These are phyloP conservation scores for Linaria vulgaris DNA, from an alignment of 257 asterid species.

Conservation along the genomic window DNA sequence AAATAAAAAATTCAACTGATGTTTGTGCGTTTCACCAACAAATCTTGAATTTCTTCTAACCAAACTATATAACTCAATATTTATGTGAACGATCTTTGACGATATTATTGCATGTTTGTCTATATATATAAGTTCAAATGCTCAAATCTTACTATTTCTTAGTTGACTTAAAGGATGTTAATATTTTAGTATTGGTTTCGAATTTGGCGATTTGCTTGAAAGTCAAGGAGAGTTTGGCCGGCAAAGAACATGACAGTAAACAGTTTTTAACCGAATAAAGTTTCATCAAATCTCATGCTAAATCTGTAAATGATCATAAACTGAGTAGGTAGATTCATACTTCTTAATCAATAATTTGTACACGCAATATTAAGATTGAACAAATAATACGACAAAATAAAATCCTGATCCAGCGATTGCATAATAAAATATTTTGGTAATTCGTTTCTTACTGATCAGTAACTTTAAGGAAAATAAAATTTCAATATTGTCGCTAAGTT, in stretches of 20 bases:
- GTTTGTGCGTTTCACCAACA: not conserved
- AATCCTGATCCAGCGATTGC: too few relatives aligned
- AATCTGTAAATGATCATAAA: not conserved
- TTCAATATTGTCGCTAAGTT: too few relatives aligned
- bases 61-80: slow-evolving; percentile 7
- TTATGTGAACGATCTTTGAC: slow-evolving; percentile 17
- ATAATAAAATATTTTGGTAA: too few relatives aligned
- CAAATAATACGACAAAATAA: not conserved
- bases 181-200: not conserved
- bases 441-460: too few relatives aligned
- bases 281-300: not conserved
- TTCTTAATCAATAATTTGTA: not conserved
- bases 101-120: not conserved
- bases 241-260: not conserved
- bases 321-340: too few relatives aligned
- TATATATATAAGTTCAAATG: not conserved
- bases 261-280: not conserved
- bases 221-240: not conserved
- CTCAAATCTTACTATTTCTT: not conserved
- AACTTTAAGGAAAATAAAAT: too few relatives aligned
- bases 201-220: slow-evolving; percentile 18
- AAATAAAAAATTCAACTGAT: not conserved
- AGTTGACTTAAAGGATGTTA: slow-evolving; percentile 12
- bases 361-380: not conserved
- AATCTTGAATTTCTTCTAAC: not conserved